Conservation (phyloP, 164 flowering plant species). For the Paratinospora sagittata region DNA sequence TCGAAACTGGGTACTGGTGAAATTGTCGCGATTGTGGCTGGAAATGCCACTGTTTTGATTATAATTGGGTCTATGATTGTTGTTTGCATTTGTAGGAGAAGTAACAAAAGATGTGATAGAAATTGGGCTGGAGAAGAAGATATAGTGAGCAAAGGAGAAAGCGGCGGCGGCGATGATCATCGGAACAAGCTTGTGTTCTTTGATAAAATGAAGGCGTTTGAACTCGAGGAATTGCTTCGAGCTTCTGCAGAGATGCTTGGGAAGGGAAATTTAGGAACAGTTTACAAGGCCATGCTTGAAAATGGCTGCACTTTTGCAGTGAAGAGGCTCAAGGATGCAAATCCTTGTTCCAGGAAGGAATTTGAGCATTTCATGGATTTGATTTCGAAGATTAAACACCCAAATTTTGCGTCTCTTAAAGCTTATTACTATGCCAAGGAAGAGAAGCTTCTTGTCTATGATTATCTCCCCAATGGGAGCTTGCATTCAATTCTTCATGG, state of each 20-base stretch:
- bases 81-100: conserved; percentile 50
- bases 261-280: conserved; percentile 85
- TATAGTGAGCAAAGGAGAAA: conserved; percentile 28
- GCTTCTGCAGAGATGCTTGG: conserved; percentile 98
- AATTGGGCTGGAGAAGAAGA: conserved; percentile 43
- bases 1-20: conserved; percentile 46
- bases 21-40: conserved; percentile 60
- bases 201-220: conserved; percentile 69
- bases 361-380: conserved; percentile 89
- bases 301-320: conserved; percentile 74
- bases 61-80: conserved; percentile 40
- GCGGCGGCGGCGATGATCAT: conserved; percentile 52
- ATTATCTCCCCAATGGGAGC: conserved; percentile 87
- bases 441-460: conserved; percentile 92
- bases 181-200: conserved; percentile 81
- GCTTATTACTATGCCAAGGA: conserved; percentile 90
- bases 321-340: conserved; percentile 87
- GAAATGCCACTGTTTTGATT: conserved; percentile 44
- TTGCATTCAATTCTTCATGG: conserved; percentile 82
- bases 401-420: conserved; percentile 60
- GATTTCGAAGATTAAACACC: conserved; percentile 71
- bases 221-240: conserved; percentile 79
- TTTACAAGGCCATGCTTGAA: conserved; percentile 80
- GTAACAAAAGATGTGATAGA: conserved; percentile 32
- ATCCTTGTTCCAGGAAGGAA: conserved; percentile 72